Evolutionary conservation across 768 basidiomycete genomes (phyloP), one percentile per base, ranked within the genome.

Genomic region (Pisolithus tinctorius): DNA sequence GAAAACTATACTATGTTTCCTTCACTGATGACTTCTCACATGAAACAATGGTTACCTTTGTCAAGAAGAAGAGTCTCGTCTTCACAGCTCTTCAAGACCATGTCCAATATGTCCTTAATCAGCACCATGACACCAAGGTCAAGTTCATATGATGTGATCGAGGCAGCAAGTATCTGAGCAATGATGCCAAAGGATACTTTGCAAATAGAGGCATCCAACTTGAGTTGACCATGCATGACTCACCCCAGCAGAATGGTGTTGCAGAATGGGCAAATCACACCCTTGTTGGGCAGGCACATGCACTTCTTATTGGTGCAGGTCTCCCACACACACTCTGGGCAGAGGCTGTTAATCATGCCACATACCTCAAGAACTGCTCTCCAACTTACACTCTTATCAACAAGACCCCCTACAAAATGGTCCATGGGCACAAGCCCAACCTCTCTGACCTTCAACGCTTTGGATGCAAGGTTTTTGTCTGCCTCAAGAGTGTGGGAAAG

Each of bases 21-120:
- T 76, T 69, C 51, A 72, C 60, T 0, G 72, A 76, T 43, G 68
- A 74, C 39, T 50, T 59, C 26, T 57, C 67, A 0, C 57, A 63
- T 5, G 52, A 59, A 14, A 66, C 63, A 6, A 57, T 52, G 3
- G 31, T 69, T 11, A 51, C 58, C 38, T 56, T 66, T 9, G 51
- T 74, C 2, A 47, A 47, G 3, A 53, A 48, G 1, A 75, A 74
- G 53, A 63, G 64, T 31, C 40, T 20, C 26, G 52, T 41, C 0
- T 45, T 29, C 1, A 16, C 64, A 20, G 56, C 60, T 2, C 55
- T 69, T 6, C 49, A 51, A 5, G 48, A 61, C 10, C 70, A 68
- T 43, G 53, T 60, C 27, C 59, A 63, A 0, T 62, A 51, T 57
- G 48, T 64, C 8, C 9, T 48, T 11, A 69, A 59, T 2, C 67